Percentiles rank a stretch among this genome's conserved stretches.
phyloP scores from a whole-genome alignment of 495 filamentous ascomycete genomes.

The Neurospora sp. region DNA sequence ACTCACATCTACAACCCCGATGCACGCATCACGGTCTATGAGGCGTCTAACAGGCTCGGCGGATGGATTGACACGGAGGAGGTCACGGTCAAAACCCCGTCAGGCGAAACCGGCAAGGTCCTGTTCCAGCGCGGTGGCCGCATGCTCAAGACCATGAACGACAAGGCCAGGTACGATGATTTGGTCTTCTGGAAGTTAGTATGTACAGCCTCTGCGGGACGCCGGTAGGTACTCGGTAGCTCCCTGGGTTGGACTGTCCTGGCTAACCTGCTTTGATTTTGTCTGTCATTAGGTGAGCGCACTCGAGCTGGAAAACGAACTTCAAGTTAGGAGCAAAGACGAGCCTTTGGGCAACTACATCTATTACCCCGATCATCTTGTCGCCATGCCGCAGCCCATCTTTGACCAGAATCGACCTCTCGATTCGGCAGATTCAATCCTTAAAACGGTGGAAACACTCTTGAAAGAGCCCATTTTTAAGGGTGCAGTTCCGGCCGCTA shows the following conservation, averaged over 20 bases:
- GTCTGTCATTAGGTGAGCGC: conserved; percentile 44
- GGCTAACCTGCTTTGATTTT: conserved; percentile 1
- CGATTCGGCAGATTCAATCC: not conserved
- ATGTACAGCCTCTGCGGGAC: conserved; percentile 5
- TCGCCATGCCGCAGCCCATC: conserved; percentile 30
- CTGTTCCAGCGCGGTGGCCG: conserved; percentile 81
- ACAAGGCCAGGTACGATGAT: conserved; percentile 25
- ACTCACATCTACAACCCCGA: conserved; percentile 47
- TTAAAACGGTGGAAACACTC: conserved; percentile 27
- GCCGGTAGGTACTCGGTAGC: not conserved
- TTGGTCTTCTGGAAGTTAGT: conserved; percentile 36
- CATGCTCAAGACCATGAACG: conserved; percentile 49
- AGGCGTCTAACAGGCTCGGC: conserved; percentile 56
- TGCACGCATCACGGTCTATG: conserved; percentile 64
- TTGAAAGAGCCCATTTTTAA: conserved; percentile 56
- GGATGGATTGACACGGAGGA: conserved; percentile 74
- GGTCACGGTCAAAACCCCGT: conserved; percentile 40
- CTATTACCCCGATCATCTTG: conserved; percentile 87
- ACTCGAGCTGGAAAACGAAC: conserved; percentile 49
- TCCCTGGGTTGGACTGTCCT: not conserved
- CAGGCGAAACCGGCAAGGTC: conserved; percentile 42
- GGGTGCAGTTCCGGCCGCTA: conserved; percentile 34
- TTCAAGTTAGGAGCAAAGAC: conserved; percentile 40
- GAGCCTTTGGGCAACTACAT: conserved; percentile 60
- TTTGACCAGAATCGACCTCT: not conserved